Evolutionary conservation across 208 protist species (phyloP).

Genomic region (Wallacemonas sp.): DNA sequence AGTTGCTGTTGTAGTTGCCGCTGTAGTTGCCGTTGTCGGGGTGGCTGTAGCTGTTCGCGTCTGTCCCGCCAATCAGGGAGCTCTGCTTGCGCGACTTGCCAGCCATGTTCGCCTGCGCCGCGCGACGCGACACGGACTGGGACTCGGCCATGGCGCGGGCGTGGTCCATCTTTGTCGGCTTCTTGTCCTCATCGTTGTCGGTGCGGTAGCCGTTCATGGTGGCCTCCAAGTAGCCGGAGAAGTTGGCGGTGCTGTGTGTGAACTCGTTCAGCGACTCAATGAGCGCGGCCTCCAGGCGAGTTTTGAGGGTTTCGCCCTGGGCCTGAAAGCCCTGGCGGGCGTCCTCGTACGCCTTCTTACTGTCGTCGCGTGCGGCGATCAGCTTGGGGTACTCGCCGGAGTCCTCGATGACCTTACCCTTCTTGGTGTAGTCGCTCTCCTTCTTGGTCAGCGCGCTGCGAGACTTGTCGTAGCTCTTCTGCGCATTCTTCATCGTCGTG

Average conservation of each 20-base stretch:
- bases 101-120: slow-evolving; percentile 6
- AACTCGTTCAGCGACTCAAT: slow-evolving; percentile 53
- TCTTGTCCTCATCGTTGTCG: slow-evolving; percentile 19
- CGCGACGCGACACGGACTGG: slow-evolving; percentile 26
- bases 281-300: slow-evolving; percentile 22
- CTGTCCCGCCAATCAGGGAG: background rate
- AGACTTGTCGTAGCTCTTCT: slow-evolving; percentile 59
- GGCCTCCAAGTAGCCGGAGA: slow-evolving; percentile 51
- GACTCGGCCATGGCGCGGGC: slow-evolving; percentile 30
- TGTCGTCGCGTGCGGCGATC: slow-evolving; percentile 42
- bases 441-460: slow-evolving; percentile 48
- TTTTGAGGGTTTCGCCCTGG: slow-evolving; percentile 34
- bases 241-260: slow-evolving; percentile 39
- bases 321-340: slow-evolving; percentile 31
- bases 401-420: slow-evolving; percentile 55
- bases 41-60: too few species aligned
- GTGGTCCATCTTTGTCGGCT: slow-evolving; percentile 26
- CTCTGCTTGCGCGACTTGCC: slow-evolving; percentile 7
- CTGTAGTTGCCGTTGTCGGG: background rate
- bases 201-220: slow-evolving; percentile 54
- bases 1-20: slow-evolving; percentile 6
- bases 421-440: slow-evolving; percentile 73
- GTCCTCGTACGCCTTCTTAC: slow-evolving; percentile 33
- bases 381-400: slow-evolving; percentile 55
- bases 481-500: slow-evolving; percentile 30